A percentile compares a stretch with the other conserved stretches of the same genome.
Evolutionary conservation across 768 basidiomycete genomes (phyloP).

Genomic region (Leucosporidium scottii): DNA sequence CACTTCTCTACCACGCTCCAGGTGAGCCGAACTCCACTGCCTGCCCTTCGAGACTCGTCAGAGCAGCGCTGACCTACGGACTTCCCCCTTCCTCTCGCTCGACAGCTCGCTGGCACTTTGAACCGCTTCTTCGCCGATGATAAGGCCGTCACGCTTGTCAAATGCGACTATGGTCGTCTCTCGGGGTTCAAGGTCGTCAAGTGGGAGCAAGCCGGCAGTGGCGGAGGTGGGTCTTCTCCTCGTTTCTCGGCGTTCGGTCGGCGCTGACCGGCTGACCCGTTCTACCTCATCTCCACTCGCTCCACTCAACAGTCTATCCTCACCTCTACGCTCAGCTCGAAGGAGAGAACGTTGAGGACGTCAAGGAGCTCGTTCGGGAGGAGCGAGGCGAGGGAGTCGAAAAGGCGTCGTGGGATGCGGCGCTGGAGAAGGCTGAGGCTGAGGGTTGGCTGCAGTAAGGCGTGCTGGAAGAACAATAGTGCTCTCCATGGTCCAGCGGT

Average conservation of each 20-base stretch:
- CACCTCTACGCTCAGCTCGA: constrained; percentile 41
- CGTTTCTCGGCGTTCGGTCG: too few relatives aligned
- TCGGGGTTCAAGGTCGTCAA: constrained; percentile 40
- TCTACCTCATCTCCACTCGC: too few relatives aligned
- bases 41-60: too few relatives aligned
- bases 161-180: constrained; percentile 38
- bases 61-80: too few relatives aligned
- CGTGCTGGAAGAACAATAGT: too few relatives aligned
- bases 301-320: constrained; percentile 35
- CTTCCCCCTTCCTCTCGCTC: neutral
- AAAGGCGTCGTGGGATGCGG: constrained; percentile 34
- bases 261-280: neutral
- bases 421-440: constrained; percentile 32
- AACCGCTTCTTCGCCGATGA: constrained; percentile 41
- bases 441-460: constrained; percentile 35
- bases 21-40: neutral
- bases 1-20: constrained; percentile 41
- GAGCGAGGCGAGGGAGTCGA: constrained; percentile 19
- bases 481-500: too few relatives aligned
- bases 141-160: constrained; percentile 38
- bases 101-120: constrained; percentile 36
- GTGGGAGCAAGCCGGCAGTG: constrained; percentile 35
- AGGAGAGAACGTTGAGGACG: constrained; percentile 41
- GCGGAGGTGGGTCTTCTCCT: neutral
- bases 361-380: constrained; percentile 36